These are phyloP conservation scores for Lagerstroemia speciosa DNA, from an alignment of 345 rosid genomes.

Conservation along the genomic window DNA sequence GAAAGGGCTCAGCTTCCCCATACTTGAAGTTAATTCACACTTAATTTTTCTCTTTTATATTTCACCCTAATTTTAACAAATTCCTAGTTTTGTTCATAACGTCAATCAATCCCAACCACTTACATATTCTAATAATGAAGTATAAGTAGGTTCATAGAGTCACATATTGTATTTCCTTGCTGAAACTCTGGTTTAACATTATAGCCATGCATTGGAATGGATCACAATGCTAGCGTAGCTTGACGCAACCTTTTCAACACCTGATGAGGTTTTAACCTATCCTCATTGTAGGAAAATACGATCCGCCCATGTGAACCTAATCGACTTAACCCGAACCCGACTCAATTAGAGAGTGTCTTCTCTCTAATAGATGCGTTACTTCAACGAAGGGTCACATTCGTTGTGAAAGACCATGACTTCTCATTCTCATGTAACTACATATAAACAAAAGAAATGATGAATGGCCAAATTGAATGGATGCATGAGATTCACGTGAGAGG, in stretches of 20 bases:
- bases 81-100: neutral
- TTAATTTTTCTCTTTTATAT: neutral
- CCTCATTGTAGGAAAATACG: too few species aligned
- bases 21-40: neutral
- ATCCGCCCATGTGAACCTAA: too few species aligned
- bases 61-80: neutral
- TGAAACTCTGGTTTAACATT: conserved; percentile 63
- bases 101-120: neutral
- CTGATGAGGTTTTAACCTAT: conserved; percentile 63
- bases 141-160: neutral
- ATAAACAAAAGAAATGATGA: too few species aligned
- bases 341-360: too few species aligned
- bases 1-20: too few species aligned
- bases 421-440: too few species aligned
- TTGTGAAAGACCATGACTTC: too few species aligned
- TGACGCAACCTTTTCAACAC: conserved; percentile 58
- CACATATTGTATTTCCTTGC: conserved; percentile 50
- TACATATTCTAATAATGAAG: neutral
- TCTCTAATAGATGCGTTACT: too few species aligned
- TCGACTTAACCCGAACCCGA: too few species aligned
- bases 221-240: conserved; percentile 52
- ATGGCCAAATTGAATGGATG: too few species aligned
- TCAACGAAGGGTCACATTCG: too few species aligned
- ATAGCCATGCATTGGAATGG: conserved; percentile 69
- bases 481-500: too few species aligned